Conservation (phyloP, 495 filamentous ascomycete genomes). For the Xylaria sp. region DNA sequence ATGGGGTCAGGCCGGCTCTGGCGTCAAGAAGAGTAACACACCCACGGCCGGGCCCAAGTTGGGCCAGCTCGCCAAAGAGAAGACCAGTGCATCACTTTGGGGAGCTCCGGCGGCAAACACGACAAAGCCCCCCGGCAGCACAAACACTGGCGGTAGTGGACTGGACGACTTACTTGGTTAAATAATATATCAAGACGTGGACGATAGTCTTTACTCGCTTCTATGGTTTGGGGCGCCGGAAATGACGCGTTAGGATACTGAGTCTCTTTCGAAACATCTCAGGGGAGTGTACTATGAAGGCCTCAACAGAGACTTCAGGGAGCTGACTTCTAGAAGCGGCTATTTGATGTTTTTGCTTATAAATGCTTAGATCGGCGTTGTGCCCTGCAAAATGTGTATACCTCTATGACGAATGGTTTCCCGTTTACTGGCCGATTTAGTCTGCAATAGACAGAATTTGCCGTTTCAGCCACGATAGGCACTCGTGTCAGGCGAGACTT, state of each 20-base stretch:
- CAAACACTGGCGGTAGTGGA: conserved; percentile 41
- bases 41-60: conserved; percentile 71
- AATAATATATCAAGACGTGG: conserved; percentile 17
- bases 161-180: conserved; percentile 56
- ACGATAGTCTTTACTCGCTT: neutral
- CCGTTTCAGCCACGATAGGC: neutral
- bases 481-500: neutral
- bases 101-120: conserved; percentile 64
- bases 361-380: conserved; percentile 36
- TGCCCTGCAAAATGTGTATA: conserved; percentile 30
- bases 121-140: conserved; percentile 41
- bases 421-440: conserved; percentile 13
- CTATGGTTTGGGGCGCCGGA: neutral
- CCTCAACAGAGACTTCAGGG: conserved; percentile 11
- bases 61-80: conserved; percentile 93
- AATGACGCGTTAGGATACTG: conserved; percentile 3
- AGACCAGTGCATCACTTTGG: conserved; percentile 93
- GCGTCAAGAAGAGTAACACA: conserved; percentile 77
- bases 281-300: neutral
- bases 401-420: conserved; percentile 7
- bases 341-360: conserved; percentile 24
- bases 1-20: conserved; percentile 78
- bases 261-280: neutral
- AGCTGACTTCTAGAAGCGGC: conserved; percentile 18
- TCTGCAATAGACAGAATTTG: conserved; percentile 20